Evolutionary conservation across 2,329 filamentous ascomycete genomes (phyloP).

Genomic region (Colletotrichum simmondsii): DNA sequence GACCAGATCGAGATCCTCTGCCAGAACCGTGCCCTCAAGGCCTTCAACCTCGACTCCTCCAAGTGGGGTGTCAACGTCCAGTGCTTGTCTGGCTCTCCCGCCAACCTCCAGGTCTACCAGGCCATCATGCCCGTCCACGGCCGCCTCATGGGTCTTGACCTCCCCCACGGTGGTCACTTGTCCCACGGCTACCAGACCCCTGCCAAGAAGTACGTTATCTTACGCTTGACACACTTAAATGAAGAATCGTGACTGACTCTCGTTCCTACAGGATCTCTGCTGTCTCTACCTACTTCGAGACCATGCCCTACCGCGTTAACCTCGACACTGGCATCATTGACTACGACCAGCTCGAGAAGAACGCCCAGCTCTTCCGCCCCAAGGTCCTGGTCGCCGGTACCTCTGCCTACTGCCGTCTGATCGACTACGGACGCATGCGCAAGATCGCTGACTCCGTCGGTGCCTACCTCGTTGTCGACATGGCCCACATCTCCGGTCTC

Average conservation of each 20-base stretch:
- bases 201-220: constrained; percentile 77
- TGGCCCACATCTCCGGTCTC: constrained; percentile 98
- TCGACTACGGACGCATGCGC: constrained; percentile 96
- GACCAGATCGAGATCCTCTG: constrained; percentile 95
- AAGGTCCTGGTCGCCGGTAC: constrained; percentile 97
- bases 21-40: constrained; percentile 91
- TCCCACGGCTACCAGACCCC: constrained; percentile 98
- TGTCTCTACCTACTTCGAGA: constrained; percentile 99
- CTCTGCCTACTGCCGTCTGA: constrained; percentile 96
- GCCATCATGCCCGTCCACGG: constrained; percentile 96
- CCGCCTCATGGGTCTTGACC: constrained; percentile 94
- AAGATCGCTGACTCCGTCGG: constrained; percentile 94
- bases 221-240: too few relatives aligned
- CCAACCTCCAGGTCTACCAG: constrained; percentile 98
- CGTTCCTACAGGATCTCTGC: constrained; percentile 78
- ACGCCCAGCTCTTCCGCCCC: constrained; percentile 90
- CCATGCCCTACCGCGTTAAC: constrained; percentile 93
- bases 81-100: constrained; percentile 90
- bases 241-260: not conserved
- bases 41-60: constrained; percentile 85
- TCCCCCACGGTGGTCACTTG: constrained; percentile 94
- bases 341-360: constrained; percentile 92
- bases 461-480: constrained; percentile 95
- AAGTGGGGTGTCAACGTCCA: constrained; percentile 99
- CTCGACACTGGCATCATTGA: constrained; percentile 95